phyloP scores from a whole-genome alignment of 768 basidiomycete genomes.

The Collybia mongolica region DNA sequence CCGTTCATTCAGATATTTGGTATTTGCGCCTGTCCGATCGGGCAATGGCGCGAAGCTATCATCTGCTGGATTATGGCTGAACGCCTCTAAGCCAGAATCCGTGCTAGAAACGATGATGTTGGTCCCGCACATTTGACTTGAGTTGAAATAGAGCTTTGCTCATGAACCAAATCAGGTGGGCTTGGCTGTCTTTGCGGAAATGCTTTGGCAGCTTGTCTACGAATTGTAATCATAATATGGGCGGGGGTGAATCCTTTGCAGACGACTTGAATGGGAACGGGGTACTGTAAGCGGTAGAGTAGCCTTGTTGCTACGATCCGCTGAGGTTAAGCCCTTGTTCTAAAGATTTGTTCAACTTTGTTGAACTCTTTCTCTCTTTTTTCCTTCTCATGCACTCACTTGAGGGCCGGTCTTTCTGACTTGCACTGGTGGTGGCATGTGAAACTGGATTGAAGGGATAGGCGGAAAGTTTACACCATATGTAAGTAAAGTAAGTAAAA shows the following conservation, averaged over 20 bases:
- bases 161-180: slow-evolving; percentile 63
- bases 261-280: slow-evolving; percentile 75
- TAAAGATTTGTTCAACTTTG: slow-evolving; percentile 63
- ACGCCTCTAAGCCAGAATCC: slow-evolving; percentile 83
- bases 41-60: slow-evolving; percentile 80
- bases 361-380: slow-evolving; percentile 47
- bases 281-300: slow-evolving; percentile 77
- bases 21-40: slow-evolving; percentile 78
- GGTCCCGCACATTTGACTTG: slow-evolving; percentile 64
- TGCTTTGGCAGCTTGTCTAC: slow-evolving; percentile 46
- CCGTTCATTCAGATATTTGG: slow-evolving; percentile 82
- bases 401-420: slow-evolving; percentile 37
- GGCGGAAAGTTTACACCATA: no score
- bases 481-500: no score
- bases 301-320: slow-evolving; percentile 78
- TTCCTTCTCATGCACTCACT: slow-evolving; percentile 30
- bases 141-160: slow-evolving; percentile 70
- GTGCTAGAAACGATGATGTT: slow-evolving; percentile 74
- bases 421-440: neutral
- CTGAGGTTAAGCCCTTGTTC: slow-evolving; percentile 75
- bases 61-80: slow-evolving; percentile 85
- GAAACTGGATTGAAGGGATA: neutral
- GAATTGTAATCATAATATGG: slow-evolving; percentile 66
- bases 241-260: slow-evolving; percentile 76
- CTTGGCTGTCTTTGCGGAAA: slow-evolving; percentile 52